These are phyloP conservation scores for Kwoniella dendrophila DNA, from an alignment of 768 basidiomycete species.

Conservation along the genomic window DNA sequence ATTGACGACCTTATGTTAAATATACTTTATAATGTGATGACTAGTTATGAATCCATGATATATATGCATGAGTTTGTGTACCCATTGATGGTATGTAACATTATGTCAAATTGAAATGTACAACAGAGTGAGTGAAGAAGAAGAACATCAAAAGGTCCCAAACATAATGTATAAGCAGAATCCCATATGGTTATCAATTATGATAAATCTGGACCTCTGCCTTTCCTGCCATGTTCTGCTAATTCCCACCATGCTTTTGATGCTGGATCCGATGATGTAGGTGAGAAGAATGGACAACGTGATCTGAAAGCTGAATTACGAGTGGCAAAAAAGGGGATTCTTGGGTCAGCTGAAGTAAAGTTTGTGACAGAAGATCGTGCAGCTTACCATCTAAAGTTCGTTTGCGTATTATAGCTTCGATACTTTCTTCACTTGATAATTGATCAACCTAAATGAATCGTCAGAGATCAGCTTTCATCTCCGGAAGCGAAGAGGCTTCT, in stretches of 20 bases:
- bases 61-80: too few relatives aligned
- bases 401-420: conserved; percentile 54
- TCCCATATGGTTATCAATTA: too few relatives aligned
- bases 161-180: too few relatives aligned
- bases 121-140: too few relatives aligned
- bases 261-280: conserved; percentile 31
- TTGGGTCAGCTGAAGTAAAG: not conserved
- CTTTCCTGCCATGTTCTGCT: conserved; percentile 43
- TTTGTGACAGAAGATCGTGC: not conserved
- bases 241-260: conserved; percentile 51
- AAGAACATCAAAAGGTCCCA: too few relatives aligned
- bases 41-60: too few relatives aligned
- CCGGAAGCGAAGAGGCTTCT: not conserved
- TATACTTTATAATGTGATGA: too few relatives aligned
- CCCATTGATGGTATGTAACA: too few relatives aligned
- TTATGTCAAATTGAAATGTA: too few relatives aligned
- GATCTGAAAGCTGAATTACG: conserved; percentile 49
- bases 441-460: conserved; percentile 42
- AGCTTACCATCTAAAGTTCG: conserved; percentile 52
- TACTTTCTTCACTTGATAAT: conserved; percentile 46
- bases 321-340: not conserved
- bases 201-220: conserved; percentile 40
- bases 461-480: not conserved
- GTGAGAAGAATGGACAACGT: conserved; percentile 50
- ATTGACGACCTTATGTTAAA: too few relatives aligned